These are phyloP conservation scores for Penicillium sumatraense DNA, from an alignment of 2,329 filamentous ascomycete genomes.

Conservation along the genomic window DNA sequence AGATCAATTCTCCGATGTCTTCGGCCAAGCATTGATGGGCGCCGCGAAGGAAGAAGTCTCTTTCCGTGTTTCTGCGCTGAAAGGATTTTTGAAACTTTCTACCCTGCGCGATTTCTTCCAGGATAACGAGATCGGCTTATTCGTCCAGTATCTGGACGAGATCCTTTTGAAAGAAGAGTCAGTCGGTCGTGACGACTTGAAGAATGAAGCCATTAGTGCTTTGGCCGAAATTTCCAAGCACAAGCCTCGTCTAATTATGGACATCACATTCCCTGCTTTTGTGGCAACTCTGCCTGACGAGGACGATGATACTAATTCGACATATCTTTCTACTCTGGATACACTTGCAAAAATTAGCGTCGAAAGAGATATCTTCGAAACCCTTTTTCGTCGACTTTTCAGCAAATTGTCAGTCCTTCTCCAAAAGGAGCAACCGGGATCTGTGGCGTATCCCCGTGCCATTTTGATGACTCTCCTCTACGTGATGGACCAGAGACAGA, in stretches of 20 bases:
- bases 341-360: constrained; percentile 67
- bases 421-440: constrained; percentile 51
- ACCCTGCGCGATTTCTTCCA: constrained; percentile 53
- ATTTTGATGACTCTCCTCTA: constrained; percentile 66
- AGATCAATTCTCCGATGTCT: constrained; percentile 58
- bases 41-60: constrained; percentile 56
- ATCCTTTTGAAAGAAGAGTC: constrained; percentile 65
- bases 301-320: constrained; percentile 50
- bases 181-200: constrained; percentile 60
- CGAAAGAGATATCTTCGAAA: constrained; percentile 67
- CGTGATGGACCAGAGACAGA: constrained; percentile 59
- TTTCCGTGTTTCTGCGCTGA: constrained; percentile 54
- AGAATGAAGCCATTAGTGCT: constrained; percentile 61
- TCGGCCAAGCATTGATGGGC: constrained; percentile 60
- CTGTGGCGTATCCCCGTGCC: constrained; percentile 60
- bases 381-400: constrained; percentile 64
- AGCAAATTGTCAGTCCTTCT: constrained; percentile 65
- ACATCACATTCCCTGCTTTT: constrained; percentile 69
- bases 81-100: constrained; percentile 53
- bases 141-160: constrained; percentile 63
- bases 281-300: constrained; percentile 66
- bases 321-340: constrained; percentile 63
- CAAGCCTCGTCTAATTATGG: constrained; percentile 65
- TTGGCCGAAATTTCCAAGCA: constrained; percentile 66
- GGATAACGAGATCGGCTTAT: constrained; percentile 57